A percentile compares a stretch with the other conserved stretches of the same genome.
These are phyloP conservation scores for Aspergillus baeticus DNA, from an alignment of 495 filamentous ascomycete species.

Conservation along the genomic window DNA sequence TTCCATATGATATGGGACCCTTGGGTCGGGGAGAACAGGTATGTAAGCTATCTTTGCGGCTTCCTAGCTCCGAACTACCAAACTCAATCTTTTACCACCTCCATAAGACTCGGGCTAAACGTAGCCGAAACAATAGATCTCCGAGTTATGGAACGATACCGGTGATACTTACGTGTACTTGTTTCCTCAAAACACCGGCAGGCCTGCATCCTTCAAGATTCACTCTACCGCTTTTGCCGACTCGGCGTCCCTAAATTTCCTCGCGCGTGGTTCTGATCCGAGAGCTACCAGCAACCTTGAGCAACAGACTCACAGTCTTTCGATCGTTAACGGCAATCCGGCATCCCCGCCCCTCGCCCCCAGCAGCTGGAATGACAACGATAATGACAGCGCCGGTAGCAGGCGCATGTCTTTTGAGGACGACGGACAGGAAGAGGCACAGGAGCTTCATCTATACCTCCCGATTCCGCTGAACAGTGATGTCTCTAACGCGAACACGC, in stretches of 20 bases:
- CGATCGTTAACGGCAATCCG: conserved; percentile 38
- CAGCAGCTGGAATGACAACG: conserved; percentile 38
- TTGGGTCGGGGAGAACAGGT: conserved; percentile 62
- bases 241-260: conserved; percentile 64
- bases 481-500: conserved; percentile 37
- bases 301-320: conserved; percentile 40
- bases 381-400: conserved; percentile 44
- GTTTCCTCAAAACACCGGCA: conserved; percentile 63
- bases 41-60: conserved; percentile 14
- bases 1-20: conserved; percentile 59
- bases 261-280: conserved; percentile 63
- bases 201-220: conserved; percentile 75
- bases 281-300: conserved; percentile 28
- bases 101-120: background rate
- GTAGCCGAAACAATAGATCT: conserved; percentile 49
- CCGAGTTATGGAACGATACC: conserved; percentile 84
- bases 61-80: background rate
- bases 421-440: conserved; percentile 38
- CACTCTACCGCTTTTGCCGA: conserved; percentile 69
- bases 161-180: conserved; percentile 86
- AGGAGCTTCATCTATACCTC: conserved; percentile 70
- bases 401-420: conserved; percentile 42
- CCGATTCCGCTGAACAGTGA: conserved; percentile 56
- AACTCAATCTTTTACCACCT: background rate
- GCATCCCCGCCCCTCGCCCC: conserved; percentile 41